Percentiles rank a stretch among this genome's conserved stretches.
These are phyloP conservation scores for Apiospora pterosperma DNA, from an alignment of 2,329 filamentous ascomycete species.

Conservation along the genomic window DNA sequence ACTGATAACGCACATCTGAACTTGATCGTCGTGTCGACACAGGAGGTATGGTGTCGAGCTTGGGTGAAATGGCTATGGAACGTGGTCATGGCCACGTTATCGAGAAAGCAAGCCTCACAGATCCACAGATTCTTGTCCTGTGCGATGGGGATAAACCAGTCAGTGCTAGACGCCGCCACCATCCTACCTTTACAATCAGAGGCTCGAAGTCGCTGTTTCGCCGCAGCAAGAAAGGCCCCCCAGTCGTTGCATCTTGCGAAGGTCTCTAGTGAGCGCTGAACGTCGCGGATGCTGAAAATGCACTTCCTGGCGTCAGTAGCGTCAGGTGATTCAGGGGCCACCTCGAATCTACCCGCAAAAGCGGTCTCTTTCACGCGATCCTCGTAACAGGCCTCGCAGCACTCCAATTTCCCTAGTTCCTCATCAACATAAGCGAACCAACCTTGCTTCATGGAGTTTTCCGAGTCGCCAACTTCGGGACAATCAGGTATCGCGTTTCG, in stretches of 20 bases:
- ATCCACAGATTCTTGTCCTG: neutral
- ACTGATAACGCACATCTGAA: neutral
- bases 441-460: neutral
- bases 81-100: neutral
- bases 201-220: neutral
- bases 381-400: slow-evolving; percentile 7
- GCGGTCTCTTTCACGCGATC: neutral
- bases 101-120: slow-evolving; percentile 7
- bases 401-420: neutral
- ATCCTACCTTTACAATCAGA: neutral
- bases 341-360: neutral
- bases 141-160: neutral
- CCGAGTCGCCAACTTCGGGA: neutral
- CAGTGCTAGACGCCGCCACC: neutral
- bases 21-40: neutral
- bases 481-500: neutral
- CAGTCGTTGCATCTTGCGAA: neutral
- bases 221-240: neutral
- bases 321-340: neutral
- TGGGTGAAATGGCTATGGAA: neutral
- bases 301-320: neutral
- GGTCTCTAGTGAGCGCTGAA: neutral
- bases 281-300: neutral
- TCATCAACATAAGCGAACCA: neutral
- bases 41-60: neutral